Percentiles rank a stretch among this genome's conserved stretches.
phyloP scores from a whole-genome alignment of 2,329 filamentous ascomycete species.

The Cephalotrichum gorgonifer region DNA sequence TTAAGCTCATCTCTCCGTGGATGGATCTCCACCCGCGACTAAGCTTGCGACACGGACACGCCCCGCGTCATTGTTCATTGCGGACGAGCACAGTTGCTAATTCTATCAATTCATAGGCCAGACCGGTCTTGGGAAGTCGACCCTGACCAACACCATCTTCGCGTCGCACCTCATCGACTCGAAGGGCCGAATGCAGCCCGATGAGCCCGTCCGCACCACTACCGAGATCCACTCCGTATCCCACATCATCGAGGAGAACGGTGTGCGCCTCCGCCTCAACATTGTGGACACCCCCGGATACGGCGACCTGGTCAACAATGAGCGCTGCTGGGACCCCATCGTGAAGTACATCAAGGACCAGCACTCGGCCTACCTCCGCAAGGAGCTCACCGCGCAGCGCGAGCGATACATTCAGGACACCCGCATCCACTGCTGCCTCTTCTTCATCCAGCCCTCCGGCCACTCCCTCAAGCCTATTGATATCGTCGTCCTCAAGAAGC shows the following conservation, averaged over 20 bases:
- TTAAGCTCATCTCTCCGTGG: neutral
- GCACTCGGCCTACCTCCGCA: conserved; percentile 97
- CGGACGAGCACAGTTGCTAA: neutral
- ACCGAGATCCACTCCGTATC: conserved; percentile 98
- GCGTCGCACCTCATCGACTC: conserved; percentile 98
- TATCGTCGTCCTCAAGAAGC: conserved; percentile 98
- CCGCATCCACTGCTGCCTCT: conserved; percentile 97
- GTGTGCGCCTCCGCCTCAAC: conserved; percentile 92
- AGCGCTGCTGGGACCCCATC: conserved; percentile 99
- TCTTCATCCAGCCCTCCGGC: conserved; percentile 98
- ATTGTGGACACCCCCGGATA: conserved; percentile 99
- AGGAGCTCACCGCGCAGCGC: conserved; percentile 97
- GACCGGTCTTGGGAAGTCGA: conserved; percentile 97
- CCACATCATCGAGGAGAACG: conserved; percentile 99
- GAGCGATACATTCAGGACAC: conserved; percentile 99
- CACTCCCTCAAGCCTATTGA: conserved; percentile 99
- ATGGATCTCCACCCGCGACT: neutral
- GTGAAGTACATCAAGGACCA: conserved; percentile 99
- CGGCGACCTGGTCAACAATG: conserved; percentile 98
- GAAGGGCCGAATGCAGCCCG: conserved; percentile 86
- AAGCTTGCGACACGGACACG: neutral
- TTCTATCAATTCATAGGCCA: conserved; percentile 52
- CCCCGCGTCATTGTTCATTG: neutral
- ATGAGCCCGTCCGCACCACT: conserved; percentile 87
- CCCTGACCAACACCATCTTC: conserved; percentile 99